Evolutionary conservation across 2,329 filamentous ascomycete species (phyloP).

Genomic region (Fusarium sp.): DNA sequence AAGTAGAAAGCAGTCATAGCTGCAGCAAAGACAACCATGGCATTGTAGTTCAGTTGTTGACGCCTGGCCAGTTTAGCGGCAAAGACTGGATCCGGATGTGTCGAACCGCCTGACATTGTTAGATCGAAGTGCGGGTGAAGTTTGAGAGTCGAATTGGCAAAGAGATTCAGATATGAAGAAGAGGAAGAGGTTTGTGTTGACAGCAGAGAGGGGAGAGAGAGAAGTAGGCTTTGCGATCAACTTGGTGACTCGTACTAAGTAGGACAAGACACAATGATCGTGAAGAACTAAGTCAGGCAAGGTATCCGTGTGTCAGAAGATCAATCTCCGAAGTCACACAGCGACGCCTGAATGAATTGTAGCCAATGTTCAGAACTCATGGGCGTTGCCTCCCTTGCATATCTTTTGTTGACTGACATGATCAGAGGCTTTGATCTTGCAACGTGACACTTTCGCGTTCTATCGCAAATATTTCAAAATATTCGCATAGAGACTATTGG

Average conservation of each 20-base stretch:
- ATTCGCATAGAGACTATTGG: background rate
- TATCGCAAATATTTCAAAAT: background rate
- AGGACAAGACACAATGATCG: conserved; percentile 26
- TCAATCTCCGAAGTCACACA: conserved; percentile 27
- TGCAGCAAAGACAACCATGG: conserved; percentile 36
- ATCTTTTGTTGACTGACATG: background rate
- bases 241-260: conserved; percentile 20
- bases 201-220: background rate
- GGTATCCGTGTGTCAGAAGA: conserved; percentile 23
- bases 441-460: background rate
- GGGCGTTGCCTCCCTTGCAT: background rate
- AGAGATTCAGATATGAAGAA: background rate
- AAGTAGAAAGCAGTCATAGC: conserved; percentile 25
- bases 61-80: conserved; percentile 35
- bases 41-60: conserved; percentile 40
- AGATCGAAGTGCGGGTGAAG: background rate
- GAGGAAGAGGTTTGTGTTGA: background rate
- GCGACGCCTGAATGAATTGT: conserved; percentile 7
- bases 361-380: background rate
- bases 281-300: conserved; percentile 20
- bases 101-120: conserved; percentile 27
- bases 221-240: conserved; percentile 15
- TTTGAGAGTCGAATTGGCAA: background rate
- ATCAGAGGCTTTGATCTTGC: background rate
- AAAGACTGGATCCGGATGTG: conserved; percentile 28